Percentiles rank a stretch among this genome's conserved stretches.
Evolutionary conservation across 2,329 filamentous ascomycete genomes (phyloP).

Genomic region (Penicillium hordei): DNA sequence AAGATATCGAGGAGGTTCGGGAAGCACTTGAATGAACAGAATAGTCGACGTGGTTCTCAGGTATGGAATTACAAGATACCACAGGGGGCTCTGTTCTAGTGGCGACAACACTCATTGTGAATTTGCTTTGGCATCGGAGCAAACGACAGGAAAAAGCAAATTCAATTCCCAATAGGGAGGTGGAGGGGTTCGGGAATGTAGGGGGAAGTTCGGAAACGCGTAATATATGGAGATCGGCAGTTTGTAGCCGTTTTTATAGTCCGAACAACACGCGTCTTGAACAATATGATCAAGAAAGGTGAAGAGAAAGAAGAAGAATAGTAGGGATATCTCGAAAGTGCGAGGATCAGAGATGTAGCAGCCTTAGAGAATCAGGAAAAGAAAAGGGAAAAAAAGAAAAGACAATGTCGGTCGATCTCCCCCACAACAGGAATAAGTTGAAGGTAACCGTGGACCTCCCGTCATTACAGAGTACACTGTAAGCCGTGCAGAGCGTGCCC

Average conservation of each 20-base stretch:
- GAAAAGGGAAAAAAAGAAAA: constrained; percentile 8
- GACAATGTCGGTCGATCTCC: constrained; percentile 20
- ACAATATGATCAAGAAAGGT: not conserved
- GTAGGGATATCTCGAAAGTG: not conserved
- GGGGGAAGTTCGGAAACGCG: constrained; percentile 15
- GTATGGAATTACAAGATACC: constrained; percentile 31
- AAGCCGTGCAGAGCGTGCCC: constrained; percentile 13
- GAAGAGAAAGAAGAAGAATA: not conserved
- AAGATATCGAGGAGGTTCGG: constrained; percentile 38
- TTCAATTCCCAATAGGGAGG: constrained; percentile 11
- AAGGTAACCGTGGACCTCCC: not conserved
- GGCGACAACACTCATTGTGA: constrained; percentile 43
- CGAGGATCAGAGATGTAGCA: not conserved
- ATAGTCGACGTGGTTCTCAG: constrained; percentile 26
- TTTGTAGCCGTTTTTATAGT: constrained; percentile 11
- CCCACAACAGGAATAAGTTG: constrained; percentile 24
- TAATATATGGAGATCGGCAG: constrained; percentile 17
- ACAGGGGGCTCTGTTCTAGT: constrained; percentile 39
- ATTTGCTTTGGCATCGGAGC: constrained; percentile 21
- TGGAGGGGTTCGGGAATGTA: constrained; percentile 23
- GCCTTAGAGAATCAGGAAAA: not conserved
- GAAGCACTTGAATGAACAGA: constrained; percentile 33
- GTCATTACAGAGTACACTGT: not conserved
- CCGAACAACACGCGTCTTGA: not conserved
- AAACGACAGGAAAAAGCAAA: constrained; percentile 14